phyloP scores from a whole-genome alignment of 371 early-diverging fungal species.

The Lichtheimia ornata region DNA sequence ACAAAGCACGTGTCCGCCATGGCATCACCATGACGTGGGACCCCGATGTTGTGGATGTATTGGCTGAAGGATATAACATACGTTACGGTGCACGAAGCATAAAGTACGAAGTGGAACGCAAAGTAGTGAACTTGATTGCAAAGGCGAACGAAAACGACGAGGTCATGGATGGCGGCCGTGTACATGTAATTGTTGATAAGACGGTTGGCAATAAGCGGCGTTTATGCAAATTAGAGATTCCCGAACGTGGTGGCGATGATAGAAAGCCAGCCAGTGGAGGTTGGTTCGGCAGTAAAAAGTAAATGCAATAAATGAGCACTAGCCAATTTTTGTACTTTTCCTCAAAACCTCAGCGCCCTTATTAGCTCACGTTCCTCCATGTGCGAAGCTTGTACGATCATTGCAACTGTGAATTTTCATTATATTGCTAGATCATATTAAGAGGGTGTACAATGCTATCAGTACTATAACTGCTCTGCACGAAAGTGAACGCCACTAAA shows the following conservation, averaged over 20 bases:
- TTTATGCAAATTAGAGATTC: slow-evolving; percentile 41
- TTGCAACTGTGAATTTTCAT: too few relatives aligned
- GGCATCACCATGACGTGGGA: slow-evolving; percentile 59
- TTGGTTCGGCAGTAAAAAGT: slow-evolving; percentile 41
- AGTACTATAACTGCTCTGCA: too few relatives aligned
- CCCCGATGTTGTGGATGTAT: slow-evolving; percentile 48
- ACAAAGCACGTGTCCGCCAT: slow-evolving; percentile 53
- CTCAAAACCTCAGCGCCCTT: too few relatives aligned
- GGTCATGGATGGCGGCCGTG: slow-evolving; percentile 48
- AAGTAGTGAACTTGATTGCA: slow-evolving; percentile 58
- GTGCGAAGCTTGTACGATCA: too few relatives aligned
- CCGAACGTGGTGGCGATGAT: slow-evolving; percentile 43
- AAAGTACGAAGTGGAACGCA: slow-evolving; percentile 61
- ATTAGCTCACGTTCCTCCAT: too few relatives aligned
- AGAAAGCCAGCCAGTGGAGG: slow-evolving; percentile 28
- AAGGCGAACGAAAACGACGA: slow-evolving; percentile 64
- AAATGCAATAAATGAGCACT: slow-evolving; percentile 5
- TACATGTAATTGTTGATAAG: slow-evolving; percentile 45
- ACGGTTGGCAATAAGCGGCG: slow-evolving; percentile 29
- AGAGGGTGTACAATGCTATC: too few relatives aligned
- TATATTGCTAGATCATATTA: too few relatives aligned
- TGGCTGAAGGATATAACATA: slow-evolving; percentile 57
- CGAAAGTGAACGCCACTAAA: slow-evolving; percentile 14
- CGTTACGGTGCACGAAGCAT: slow-evolving; percentile 66
- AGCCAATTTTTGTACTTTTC: too few relatives aligned